phyloP scores from a whole-genome alignment of 768 basidiomycete genomes.

The button mushroom (Agaricus bisporus) region DNA sequence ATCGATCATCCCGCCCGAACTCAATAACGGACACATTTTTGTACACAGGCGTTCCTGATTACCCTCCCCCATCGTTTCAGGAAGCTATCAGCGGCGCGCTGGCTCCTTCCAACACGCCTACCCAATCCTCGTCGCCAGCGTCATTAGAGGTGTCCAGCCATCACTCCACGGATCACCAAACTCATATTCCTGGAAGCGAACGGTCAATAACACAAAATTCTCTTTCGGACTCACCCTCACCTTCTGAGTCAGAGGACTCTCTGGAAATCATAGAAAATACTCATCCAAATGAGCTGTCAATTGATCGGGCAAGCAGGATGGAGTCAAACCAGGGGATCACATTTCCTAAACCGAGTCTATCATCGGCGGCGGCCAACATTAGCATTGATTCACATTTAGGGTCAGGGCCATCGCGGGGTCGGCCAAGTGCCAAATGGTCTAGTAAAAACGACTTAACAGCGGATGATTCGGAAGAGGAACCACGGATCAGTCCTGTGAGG shows the following conservation, averaged over 20 bases:
- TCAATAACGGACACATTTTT: slow-evolving; percentile 8
- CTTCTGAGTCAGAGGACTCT: slow-evolving; percentile 44
- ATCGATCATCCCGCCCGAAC: neutral
- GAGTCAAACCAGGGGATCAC: slow-evolving; percentile 25
- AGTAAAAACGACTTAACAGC: slow-evolving; percentile 2
- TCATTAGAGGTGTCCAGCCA: neutral
- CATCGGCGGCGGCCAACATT: slow-evolving; percentile 4
- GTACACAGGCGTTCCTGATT: slow-evolving; percentile 44
- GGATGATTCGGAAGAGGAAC: neutral
- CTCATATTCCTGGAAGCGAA: slow-evolving; percentile 7
- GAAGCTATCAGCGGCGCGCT: slow-evolving; percentile 44
- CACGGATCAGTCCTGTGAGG: slow-evolving; percentile 9
- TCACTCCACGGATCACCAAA: neutral
- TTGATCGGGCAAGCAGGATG: slow-evolving; percentile 29
- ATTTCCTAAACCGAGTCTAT: slow-evolving; percentile 20
- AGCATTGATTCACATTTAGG: slow-evolving; percentile 1
- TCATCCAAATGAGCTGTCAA: slow-evolving; percentile 31
- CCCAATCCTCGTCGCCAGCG: slow-evolving; percentile 29
- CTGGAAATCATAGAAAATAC: slow-evolving; percentile 45
- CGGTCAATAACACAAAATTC: neutral
- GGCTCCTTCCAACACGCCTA: slow-evolving; percentile 6
- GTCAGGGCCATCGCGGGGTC: neutral
- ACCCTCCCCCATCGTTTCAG: slow-evolving; percentile 72
- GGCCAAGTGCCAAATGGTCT: neutral
- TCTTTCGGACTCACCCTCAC: slow-evolving; percentile 17